These are phyloP conservation scores for Pseudoturritis turrita DNA, from an alignment of 345 rosid species.

Conservation along the genomic window DNA sequence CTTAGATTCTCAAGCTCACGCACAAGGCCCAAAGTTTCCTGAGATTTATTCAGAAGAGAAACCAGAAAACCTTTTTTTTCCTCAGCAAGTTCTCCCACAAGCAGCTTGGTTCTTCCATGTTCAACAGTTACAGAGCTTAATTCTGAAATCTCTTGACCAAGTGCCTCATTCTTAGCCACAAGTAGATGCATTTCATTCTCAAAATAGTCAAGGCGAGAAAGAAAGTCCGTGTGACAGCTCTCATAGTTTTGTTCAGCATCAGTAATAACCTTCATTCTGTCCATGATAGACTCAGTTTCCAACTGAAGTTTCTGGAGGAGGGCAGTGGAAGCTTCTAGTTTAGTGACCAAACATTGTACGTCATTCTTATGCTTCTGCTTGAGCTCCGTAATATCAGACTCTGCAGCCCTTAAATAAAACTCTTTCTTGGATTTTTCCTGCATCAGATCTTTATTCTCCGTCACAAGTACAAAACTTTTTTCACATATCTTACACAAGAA, in stretches of 20 bases:
- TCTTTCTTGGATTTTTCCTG: constrained; percentile 49
- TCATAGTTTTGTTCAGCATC: constrained; percentile 52
- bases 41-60: constrained; percentile 51
- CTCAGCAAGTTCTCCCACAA: constrained; percentile 46
- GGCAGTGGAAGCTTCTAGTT: constrained; percentile 45
- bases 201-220: constrained; percentile 52
- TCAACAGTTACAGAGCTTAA: constrained; percentile 50
- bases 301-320: constrained; percentile 58
- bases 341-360: constrained; percentile 36
- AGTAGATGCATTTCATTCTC: constrained; percentile 56
- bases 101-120: constrained; percentile 50
- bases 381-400: constrained; percentile 45
- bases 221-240: constrained; percentile 40
- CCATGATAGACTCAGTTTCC: constrained; percentile 51
- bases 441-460: constrained; percentile 50
- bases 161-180: constrained; percentile 45
- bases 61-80: constrained; percentile 50
- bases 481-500: constrained; percentile 49
- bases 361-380: constrained; percentile 57
- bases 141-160: constrained; percentile 50
- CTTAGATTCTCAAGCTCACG: constrained; percentile 42
- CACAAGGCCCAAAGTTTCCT: constrained; percentile 44
- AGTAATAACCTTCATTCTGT: constrained; percentile 43
- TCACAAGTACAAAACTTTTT: constrained; percentile 43
- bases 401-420: constrained; percentile 38